Conservation (phyloP, 805 yeast species). For the Grigorovia transvaalensis region DNA sequence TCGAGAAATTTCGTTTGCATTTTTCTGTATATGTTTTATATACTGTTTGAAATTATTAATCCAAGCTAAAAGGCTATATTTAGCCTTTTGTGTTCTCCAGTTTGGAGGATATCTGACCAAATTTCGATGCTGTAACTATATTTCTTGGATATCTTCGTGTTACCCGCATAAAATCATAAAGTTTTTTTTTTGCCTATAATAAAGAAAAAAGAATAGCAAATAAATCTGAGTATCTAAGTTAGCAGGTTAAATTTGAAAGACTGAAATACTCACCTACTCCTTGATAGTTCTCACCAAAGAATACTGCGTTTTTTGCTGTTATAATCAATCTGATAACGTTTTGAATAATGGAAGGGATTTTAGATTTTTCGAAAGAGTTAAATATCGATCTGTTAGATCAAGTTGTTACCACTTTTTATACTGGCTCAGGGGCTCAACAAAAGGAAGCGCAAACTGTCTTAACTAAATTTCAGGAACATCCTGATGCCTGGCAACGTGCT, state of each 20-base stretch:
- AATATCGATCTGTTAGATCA: slow-evolving; percentile 73
- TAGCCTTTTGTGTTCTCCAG: background rate
- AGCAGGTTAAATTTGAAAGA: background rate
- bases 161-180: background rate
- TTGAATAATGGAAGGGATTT: slow-evolving; percentile 63
- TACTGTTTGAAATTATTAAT: background rate
- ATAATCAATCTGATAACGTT: no score
- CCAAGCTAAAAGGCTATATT: background rate
- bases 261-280: background rate
- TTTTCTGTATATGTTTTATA: background rate
- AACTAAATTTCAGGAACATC: slow-evolving; percentile 82
- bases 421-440: slow-evolving; percentile 59
- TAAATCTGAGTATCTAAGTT: background rate
- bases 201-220: background rate
- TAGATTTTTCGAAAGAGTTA: slow-evolving; percentile 77
- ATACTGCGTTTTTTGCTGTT: background rate
- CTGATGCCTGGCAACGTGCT: slow-evolving; percentile 91
- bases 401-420: slow-evolving; percentile 76
- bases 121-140: background rate
- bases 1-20: background rate
- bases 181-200: no score
- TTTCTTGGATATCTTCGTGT: background rate
- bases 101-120: background rate
- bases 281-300: no score
- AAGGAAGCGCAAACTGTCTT: slow-evolving; percentile 61